Percentiles rank a stretch among this genome's conserved stretches.
phyloP scores from a whole-genome alignment of 768 basidiomycete genomes.

The Suillus subluteus region DNA sequence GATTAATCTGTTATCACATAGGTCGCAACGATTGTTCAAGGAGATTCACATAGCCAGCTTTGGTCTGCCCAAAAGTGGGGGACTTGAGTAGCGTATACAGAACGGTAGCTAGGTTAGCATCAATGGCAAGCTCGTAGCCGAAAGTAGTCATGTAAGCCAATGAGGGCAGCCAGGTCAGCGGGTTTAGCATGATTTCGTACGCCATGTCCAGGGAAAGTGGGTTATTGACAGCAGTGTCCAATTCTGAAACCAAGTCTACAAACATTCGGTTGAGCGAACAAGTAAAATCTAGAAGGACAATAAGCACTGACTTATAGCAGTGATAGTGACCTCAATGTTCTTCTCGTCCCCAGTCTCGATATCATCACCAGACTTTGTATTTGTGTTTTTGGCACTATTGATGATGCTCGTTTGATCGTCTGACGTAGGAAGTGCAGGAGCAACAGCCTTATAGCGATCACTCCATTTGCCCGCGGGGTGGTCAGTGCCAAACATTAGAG shows the following conservation, averaged over 20 bases:
- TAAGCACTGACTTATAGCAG: conserved; percentile 12
- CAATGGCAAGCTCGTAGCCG: conserved; percentile 60
- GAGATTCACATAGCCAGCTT: conserved; percentile 54
- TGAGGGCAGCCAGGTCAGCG: conserved; percentile 58
- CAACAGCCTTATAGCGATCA: conserved; percentile 45
- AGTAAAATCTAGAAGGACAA: not conserved
- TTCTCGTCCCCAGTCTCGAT: conserved; percentile 33
- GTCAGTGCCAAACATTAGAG: conserved; percentile 52
- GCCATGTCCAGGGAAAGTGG: conserved; percentile 40
- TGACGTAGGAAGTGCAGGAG: conserved; percentile 22
- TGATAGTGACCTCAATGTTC: conserved; percentile 25
- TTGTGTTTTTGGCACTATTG: conserved; percentile 21
- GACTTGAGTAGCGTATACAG: conserved; percentile 44
- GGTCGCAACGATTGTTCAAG: conserved; percentile 22
- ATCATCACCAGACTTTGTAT: conserved; percentile 26
- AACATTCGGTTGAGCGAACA: not conserved
- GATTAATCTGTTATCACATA: conserved; percentile 8
- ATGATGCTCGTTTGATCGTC: conserved; percentile 7
- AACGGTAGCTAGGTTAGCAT: conserved; percentile 53
- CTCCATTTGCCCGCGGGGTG: conserved; percentile 59
- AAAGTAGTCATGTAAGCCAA: conserved; percentile 59
- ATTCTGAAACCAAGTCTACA: conserved; percentile 32
- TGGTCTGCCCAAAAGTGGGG: conserved; percentile 46
- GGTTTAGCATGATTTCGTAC: conserved; percentile 38
- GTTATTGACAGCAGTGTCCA: conserved; percentile 52